Evolutionary conservation across 2,329 filamentous ascomycete species (phyloP), one percentile per base, ranked within the genome.

Genomic region (Trichoderma sp.): DNA sequence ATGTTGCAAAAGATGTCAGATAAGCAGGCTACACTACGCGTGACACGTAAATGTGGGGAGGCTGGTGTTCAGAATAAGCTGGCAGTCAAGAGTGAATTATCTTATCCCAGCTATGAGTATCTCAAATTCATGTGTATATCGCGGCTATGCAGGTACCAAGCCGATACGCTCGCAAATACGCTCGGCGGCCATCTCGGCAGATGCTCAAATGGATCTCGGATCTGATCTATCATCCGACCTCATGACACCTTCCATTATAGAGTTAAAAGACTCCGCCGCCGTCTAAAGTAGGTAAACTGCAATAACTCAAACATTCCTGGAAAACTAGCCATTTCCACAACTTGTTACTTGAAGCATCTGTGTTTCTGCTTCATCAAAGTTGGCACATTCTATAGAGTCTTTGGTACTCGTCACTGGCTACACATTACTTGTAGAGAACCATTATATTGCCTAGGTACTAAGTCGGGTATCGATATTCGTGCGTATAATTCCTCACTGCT

Each of bases 371-470:
- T 49, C 10, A 49, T 21, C 18, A 21, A 21, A 21, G 43, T 13
- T 24, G n/a, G 4, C 21, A 49, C 21, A 24, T 49, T 43, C 7
- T 10, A 43, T 43, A 7, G n/a, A 49, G 1, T 5, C 21, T 24
- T 24, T 21, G 46, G 3, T 24, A 24, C n/a, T 49, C n/a, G 4
- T 11, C n/a, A 13, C 49, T 51, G 26, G 37, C 30, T 54, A 24
- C 49, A 39, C 16, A 32, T n/a, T 24, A 43, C 18, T 52, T 39
- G n/a, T 37, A 54, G 16, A 32, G 37, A 37, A 63, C 18, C 32
- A n/a, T 56, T 39, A 58, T 59, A 59, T 21, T 66, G 37, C n/a
- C 24, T 66, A 59, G 63, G 52, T 66, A 28, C 37, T 59, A 51
- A 49, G 39, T 66, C 4, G 28, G 7, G 21, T 66, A 66, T 37